phyloP scores from a whole-genome alignment of 495 filamentous ascomycete species.

The Staphylotrichum longicolle region DNA sequence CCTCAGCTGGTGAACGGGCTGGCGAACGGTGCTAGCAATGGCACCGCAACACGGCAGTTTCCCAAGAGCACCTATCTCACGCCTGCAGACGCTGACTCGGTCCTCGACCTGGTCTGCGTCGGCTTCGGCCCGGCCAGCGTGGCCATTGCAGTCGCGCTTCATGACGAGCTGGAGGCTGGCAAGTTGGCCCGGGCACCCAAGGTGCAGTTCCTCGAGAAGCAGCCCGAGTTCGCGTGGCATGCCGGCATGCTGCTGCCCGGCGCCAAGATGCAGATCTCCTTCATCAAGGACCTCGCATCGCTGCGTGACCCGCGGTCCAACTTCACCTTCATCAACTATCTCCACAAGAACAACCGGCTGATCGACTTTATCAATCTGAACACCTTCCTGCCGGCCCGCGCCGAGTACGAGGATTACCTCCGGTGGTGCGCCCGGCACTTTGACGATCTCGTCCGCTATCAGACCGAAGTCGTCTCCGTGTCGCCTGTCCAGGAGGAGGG shows the following conservation, averaged over 20 bases:
- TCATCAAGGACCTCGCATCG: constrained; percentile 93
- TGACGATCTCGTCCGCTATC: constrained; percentile 72
- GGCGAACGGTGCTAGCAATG: constrained; percentile 22
- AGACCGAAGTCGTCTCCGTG: constrained; percentile 69
- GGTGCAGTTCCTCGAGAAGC: constrained; percentile 81
- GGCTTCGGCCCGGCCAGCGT: constrained; percentile 93
- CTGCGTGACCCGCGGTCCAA: constrained; percentile 81
- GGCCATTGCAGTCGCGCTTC: constrained; percentile 85
- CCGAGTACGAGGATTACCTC: constrained; percentile 95
- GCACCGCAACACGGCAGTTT: constrained; percentile 1
- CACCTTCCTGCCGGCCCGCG: constrained; percentile 80
- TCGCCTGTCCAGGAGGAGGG: constrained; percentile 45
- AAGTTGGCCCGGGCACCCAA: constrained; percentile 53
- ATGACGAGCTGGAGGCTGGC: constrained; percentile 59
- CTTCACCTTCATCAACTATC: constrained; percentile 95
- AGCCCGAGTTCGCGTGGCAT: constrained; percentile 85
- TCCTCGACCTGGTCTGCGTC: constrained; percentile 83
- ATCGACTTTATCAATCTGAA: constrained; percentile 86
- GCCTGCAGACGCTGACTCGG: constrained; percentile 42
- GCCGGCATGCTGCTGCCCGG: constrained; percentile 91
- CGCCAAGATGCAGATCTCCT: constrained; percentile 96
- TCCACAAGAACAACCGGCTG: constrained; percentile 73
- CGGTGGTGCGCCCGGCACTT: constrained; percentile 87
- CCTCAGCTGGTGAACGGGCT: constrained; percentile 20
- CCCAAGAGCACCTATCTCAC: constrained; percentile 28